Evolutionary conservation across 345 rosid species (phyloP), one percentile per base, ranked within the genome.

Genomic region (Rhizophora apiculata): DNA sequence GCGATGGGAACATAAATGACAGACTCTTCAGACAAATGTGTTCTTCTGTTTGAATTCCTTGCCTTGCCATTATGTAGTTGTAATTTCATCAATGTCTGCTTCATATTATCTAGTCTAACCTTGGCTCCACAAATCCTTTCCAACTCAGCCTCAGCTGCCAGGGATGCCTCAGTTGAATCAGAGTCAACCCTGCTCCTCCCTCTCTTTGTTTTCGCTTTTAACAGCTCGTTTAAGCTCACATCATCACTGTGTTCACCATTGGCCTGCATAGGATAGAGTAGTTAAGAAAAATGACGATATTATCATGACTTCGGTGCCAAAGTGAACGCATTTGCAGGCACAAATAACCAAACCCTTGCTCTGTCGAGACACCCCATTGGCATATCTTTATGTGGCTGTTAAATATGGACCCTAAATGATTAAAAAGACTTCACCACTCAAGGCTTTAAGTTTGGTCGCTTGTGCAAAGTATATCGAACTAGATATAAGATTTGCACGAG

Each of bases 1-100:
- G 92, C 96, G 65, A 78, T 62, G 8, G 97, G 99, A 65, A 95
- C 85, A 83, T 82, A 92, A 57, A 87, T 68, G 65, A 90, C 80
- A 46, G 82, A 69, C 26, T 89, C 83, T 60, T 82, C 78, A 60
- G 66, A 79, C 20, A 62, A 15, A 36, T 67, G 57, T 53, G 58
- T 62, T 72, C 62, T 62, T 73, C 62, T 72, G 22, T 70, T 76
- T 4, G 78, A 75, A 76, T 73, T 88, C 71, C 82, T 87, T 36
- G 67, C 55, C 77, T 81, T 85, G 66, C 66, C 71, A 48, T 60
- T 74, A 62, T 69, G 79, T 69, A 76, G 71, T 65, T 69, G 79
- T 69, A 76, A 69, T 65, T 71, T 79, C 20, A 75, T 69, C 68
- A 85, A 54, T 68, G 58, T 81, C 84, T 83, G 84, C 76, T 70